Base-by-base conservation (phyloP, 192 early-diverging fungal species). In the Physocladia obscura region DNA sequence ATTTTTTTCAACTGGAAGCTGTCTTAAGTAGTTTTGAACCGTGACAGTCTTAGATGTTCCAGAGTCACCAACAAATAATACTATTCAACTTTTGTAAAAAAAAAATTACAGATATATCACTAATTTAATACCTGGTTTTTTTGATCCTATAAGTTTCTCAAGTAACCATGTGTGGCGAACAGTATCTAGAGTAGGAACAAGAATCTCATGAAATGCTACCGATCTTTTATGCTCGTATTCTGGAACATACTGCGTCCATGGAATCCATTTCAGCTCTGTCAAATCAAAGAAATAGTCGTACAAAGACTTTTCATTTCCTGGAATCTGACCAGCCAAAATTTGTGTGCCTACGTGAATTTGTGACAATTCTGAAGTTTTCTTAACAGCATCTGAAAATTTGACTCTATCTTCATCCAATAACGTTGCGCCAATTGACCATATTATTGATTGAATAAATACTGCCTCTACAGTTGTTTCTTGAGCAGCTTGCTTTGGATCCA, bases 1-100 rank as follows among this genome's bases (percentile, higher is more conserved):
- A 74, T 82, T 81, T 56, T 81, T 82, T 48, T 87, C 85, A 2
- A 74, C 27, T 22, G 80, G 76, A 2, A 87, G 74, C 37, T 72
- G 69, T 2, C 79, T 68, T 24, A 87, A 68, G 61, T 76, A 87
- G 36, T 84, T 87, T 56, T 78, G 73, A 4, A 87, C 76, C 11
- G 85, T 87, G 2, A 87, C 85, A 11, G 85, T 87, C 60, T 87
- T 87, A 1, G 82, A 84, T 2, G 85, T 87, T 34, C 85, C 85
- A 11, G 78, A 77, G 57, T 87, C 85, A 22, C 85, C 85, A 40
- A 87, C 85, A 79, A 87, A 84, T 37, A 87, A 58, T 26, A 82
- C 77, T 65, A 51, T 19, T n/a, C 17, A 65, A 65, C 8, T 5
- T 35, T 27, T n/a, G 26, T 24, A 24, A 55, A 15, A 19, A 15